phyloP scores from a whole-genome alignment of 2,329 filamentous ascomycete genomes.

The Sporothrix variecibatus region DNA sequence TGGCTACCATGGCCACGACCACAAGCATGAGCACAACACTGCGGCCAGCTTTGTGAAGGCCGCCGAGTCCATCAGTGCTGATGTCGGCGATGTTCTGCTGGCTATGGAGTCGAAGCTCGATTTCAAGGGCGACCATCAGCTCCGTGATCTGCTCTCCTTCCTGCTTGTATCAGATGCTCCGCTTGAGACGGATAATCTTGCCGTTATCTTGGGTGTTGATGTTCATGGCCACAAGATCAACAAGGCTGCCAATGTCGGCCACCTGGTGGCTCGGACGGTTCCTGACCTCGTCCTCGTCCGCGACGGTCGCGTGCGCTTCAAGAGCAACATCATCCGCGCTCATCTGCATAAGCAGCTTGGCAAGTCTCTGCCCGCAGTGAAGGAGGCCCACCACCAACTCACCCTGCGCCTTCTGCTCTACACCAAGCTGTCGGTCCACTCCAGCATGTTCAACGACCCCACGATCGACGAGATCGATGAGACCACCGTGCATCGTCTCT shows the following conservation, averaged over 20 bases:
- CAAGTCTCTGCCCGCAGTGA: constrained; percentile 38
- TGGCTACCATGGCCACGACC: constrained; percentile 24
- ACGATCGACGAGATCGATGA: constrained; percentile 37
- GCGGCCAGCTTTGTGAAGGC: constrained; percentile 32
- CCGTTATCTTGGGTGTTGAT: constrained; percentile 39
- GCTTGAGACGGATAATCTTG: constrained; percentile 38
- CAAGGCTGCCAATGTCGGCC: constrained; percentile 31
- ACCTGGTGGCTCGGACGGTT: constrained; percentile 32
- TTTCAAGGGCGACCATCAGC: constrained; percentile 34
- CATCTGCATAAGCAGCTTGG: constrained; percentile 40
- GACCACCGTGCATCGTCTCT: constrained; percentile 33
- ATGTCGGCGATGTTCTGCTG: constrained; percentile 34
- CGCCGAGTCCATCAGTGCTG: constrained; percentile 33
- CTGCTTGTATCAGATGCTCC: constrained; percentile 41
- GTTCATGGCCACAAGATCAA: constrained; percentile 31
- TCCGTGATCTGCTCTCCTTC: constrained; percentile 38
- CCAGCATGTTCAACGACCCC: constrained; percentile 33
- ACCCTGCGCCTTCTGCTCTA: constrained; percentile 42
- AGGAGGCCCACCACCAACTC: constrained; percentile 41
- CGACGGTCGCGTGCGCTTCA: constrained; percentile 41
- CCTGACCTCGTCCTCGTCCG: constrained; percentile 40
- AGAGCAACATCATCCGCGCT: constrained; percentile 39
- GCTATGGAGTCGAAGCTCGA: constrained; percentile 35
- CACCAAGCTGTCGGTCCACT: constrained; percentile 36
- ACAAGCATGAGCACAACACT: constrained; percentile 27